Base-by-base conservation (phyloP, 768 basidiomycete species). In the Exidia glandulosa region DNA sequence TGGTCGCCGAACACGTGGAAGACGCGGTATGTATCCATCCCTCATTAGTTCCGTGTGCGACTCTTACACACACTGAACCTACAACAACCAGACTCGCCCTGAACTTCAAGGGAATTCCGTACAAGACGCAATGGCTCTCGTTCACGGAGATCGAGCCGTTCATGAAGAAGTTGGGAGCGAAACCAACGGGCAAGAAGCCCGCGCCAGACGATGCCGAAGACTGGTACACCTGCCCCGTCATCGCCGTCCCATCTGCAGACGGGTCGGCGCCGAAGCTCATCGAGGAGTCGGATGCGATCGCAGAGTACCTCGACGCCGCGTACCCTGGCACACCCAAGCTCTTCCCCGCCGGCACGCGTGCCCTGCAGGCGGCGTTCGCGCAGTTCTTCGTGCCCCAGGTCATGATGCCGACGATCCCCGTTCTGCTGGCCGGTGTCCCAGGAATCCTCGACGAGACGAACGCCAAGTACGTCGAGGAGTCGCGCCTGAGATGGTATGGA, bases 1-100 rank as follows among this genome's bases (percentile, higher is more conserved):
- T 77, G 76, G 75, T 75, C 74, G 25, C 71, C 72, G 0, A 76
- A 76, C 57, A 65, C 72, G 4, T 72, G 68, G 62, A 79, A 70
- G 60, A 65, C 73, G 31, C 75, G 76, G 77, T 70, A 61, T 33
- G 63, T 55, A 19, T 10, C 10, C 31, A 16, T 30, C 31, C 30
- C 34, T 27, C 5, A 5, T 9, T 54, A 1, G 14, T 54, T 54
- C 25, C 25, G 25, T 27, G 10, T 29, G 10, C 19, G 25, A 54
- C 6, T 14, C 50, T 25, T 4, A 54, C 7, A 54, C 50, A 4
- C 41, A 23, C 41, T 45, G 10, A 45, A 1, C 16, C 41, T 12
- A 45, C 1, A 45, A 54, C n/a, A n/a, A n/a, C n/a, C 34, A 58
- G 62, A 3, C 50, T 61, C 1, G 60, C 56, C 10, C 52, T 60